A percentile compares a stretch with the other conserved stretches of the same genome.
phyloP scores from a whole-genome alignment of 176 grass and related monocot species.

The Echinochloa phyllopogon region DNA sequence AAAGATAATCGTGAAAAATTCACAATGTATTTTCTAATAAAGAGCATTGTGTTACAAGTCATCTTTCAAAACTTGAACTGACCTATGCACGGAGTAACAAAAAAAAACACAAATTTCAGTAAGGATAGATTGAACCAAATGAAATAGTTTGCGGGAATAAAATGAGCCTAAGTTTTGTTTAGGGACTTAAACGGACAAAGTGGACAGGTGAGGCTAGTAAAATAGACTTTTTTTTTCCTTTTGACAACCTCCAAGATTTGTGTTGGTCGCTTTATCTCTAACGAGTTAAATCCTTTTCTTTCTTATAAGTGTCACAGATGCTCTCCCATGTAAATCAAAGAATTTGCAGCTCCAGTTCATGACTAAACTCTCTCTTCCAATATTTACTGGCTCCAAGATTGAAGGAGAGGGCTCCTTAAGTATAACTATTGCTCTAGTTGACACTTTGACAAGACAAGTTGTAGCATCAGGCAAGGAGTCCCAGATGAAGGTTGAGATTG shows the following conservation, averaged over 20 bases:
- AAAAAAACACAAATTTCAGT: too few species aligned
- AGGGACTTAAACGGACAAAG: too few species aligned
- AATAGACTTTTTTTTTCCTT: too few species aligned
- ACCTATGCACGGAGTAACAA: too few species aligned
- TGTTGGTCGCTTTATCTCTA: conserved; percentile 9
- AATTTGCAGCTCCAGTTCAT: conserved; percentile 81
- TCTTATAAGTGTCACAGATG: conserved; percentile 55
- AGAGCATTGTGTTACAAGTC: too few species aligned
- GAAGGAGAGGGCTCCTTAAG: conserved; percentile 73
- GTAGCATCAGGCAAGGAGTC: conserved; percentile 54
- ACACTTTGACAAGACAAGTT: conserved; percentile 55
- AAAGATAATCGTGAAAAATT: too few species aligned
- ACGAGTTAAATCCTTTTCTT: conserved; percentile 41
- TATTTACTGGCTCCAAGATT: conserved; percentile 92
- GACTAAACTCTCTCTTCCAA: conserved; percentile 82
- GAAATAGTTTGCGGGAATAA: too few species aligned
- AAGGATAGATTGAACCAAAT: too few species aligned
- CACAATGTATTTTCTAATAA: too few species aligned
- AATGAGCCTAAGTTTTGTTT: too few species aligned
- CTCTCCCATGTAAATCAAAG: conserved; percentile 50
- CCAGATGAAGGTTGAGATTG: conserved; percentile 75
- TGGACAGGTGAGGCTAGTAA: too few species aligned
- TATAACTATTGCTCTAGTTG: conserved; percentile 68
- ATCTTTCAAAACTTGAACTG: too few species aligned
- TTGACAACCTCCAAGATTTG: neutral